A percentile compares a stretch with the other conserved stretches of the same genome.
Conservation (phyloP, 805 yeast species). For the Candida khao-thaluensis region DNA sequence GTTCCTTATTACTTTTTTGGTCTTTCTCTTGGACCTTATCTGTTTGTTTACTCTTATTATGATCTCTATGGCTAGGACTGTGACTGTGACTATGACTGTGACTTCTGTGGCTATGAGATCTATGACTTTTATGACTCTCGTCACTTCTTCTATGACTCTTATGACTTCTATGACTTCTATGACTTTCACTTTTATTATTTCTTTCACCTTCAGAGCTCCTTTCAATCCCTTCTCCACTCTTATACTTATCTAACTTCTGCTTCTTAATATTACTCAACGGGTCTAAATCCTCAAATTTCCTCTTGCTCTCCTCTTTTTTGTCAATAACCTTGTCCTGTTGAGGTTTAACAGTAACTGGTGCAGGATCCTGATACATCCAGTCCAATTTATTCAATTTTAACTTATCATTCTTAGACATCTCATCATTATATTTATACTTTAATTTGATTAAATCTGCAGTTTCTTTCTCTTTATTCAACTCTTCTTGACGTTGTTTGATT, state of each 20-base stretch:
- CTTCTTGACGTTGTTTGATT: slow-evolving; percentile 61
- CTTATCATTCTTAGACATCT: slow-evolving; percentile 33
- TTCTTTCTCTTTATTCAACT: slow-evolving; percentile 61
- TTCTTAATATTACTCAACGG: slow-evolving; percentile 8
- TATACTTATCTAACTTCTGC: slow-evolving; percentile 2
- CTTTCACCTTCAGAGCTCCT: background rate
- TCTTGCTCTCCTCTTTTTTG: background rate
- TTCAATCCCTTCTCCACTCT: background rate
- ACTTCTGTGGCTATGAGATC: background rate
- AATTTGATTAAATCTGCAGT: slow-evolving; percentile 51
- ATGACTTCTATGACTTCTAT: slow-evolving; percentile 4
- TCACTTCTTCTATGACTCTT: slow-evolving; percentile 4
- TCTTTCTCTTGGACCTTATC: background rate
- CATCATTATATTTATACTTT: slow-evolving; percentile 35
- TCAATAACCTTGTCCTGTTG: background rate
- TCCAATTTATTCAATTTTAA: slow-evolving; percentile 51
- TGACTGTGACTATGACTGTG: slow-evolving; percentile 3
- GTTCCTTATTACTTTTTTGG: background rate
- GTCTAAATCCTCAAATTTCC: slow-evolving; percentile 8
- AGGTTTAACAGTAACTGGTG: background rate
- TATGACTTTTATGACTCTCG: background rate
- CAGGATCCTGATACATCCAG: slow-evolving; percentile 82
- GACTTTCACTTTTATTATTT: background rate
- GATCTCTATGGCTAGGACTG: slow-evolving; percentile 6
- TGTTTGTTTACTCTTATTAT: background rate